Evolutionary conservation across 2,329 filamentous ascomycete genomes (phyloP), one percentile per base, ranked within the genome.

Genomic region (Neodidymelliopsis sp.): DNA sequence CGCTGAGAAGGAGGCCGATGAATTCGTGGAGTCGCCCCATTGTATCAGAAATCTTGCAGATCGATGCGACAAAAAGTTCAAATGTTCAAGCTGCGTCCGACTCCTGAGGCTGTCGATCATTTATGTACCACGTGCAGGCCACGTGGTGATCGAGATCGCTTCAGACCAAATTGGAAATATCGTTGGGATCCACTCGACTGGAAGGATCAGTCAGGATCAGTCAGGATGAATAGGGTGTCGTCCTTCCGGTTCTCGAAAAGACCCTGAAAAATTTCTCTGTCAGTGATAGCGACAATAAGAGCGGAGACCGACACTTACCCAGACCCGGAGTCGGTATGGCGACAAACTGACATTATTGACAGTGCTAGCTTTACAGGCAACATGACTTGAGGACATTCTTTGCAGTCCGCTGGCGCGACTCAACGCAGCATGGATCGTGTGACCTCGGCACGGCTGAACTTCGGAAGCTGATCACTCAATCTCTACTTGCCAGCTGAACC

Each of bases 181-280:
- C n/a, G 38, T 19, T 15, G 25, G 22, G 34, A 28, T 35, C 47
- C 43, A 33, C 34, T 49, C 46, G 46, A 49, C 46, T 39, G 38
- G 38, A 31, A 28, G 29, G 18, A 27, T 22, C 23, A n/a, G n/a
- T n/a, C n/a, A n/a, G n/a, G n/a, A n/a, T n/a, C n/a, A n/a, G n/a
- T n/a, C n/a, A 16, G 18, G 15, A 33, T 36, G 25, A 24, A 42
- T 38, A 43, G 31, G 25, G 37, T 33, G 46, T 43, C 33, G 46
- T 38, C 34, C 34, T 34, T 29, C 22, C 23, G 33, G 34, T 27
- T n/a, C n/a, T n/a, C n/a, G n/a, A n/a, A n/a, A 29, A 15, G 23
- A 49, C 39, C 47, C 47, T 43, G 47, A 37, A 49, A 49, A 44
- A 49, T 34, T 44, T 49, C 39, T 44, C 29, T 44, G 19, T 8